These are phyloP conservation scores for Triticum turgidum DNA, from an alignment of 176 grass and related monocot genomes.

Conservation along the genomic window DNA sequence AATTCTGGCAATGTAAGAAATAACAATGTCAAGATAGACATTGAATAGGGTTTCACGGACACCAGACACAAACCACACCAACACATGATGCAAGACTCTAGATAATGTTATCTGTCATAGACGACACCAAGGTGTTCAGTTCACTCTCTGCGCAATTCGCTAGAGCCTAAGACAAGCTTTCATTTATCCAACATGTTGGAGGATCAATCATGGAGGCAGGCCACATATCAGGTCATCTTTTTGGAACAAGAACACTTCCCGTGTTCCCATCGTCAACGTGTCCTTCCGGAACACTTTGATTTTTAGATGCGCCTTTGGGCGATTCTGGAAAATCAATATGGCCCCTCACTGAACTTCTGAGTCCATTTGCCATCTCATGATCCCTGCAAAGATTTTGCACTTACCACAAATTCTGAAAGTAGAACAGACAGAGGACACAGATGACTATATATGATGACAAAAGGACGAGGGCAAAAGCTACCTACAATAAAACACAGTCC, in stretches of 20 bases:
- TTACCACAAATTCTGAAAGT: background rate
- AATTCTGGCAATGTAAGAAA: background rate
- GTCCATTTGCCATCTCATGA: slow-evolving; percentile 37
- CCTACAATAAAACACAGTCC: slow-evolving; percentile 56
- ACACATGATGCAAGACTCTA: background rate
- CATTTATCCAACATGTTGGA: background rate
- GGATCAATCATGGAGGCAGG: background rate
- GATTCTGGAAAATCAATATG: slow-evolving; percentile 35
- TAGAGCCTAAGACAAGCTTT: background rate
- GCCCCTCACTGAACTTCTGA: slow-evolving; percentile 36
- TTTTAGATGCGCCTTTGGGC: background rate
- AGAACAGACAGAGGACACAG: background rate
- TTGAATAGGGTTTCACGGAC: background rate
- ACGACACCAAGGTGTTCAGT: background rate
- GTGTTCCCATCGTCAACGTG: background rate
- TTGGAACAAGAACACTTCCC: background rate
- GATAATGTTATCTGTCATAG: background rate
- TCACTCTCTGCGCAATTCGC: too few relatives aligned
- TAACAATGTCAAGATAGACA: background rate
- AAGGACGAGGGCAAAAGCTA: slow-evolving; percentile 21
- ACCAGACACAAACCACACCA: background rate
- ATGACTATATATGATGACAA: background rate
- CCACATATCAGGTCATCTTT: background rate
- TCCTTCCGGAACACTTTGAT: background rate
- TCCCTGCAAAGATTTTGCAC: slow-evolving; percentile 31